Conservation (phyloP, 768 basidiomycete species). For the Phaffia tasmanica region DNA sequence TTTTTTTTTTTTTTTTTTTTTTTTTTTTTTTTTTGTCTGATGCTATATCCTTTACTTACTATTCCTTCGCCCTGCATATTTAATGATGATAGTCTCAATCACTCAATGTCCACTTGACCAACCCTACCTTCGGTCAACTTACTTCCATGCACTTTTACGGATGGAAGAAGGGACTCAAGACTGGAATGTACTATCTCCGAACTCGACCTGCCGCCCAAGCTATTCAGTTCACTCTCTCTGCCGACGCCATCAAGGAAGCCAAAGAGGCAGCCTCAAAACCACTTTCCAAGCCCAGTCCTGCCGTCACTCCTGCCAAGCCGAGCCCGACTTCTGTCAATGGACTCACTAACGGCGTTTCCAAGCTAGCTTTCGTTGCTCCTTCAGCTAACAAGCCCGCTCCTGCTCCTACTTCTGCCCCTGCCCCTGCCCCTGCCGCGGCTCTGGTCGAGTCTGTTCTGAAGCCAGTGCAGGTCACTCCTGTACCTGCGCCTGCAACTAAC, state of each 20-base stretch:
- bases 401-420: slow-evolving; percentile 7
- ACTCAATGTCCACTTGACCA: slow-evolving; percentile 81
- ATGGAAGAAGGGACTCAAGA: slow-evolving; percentile 99
- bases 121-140: slow-evolving; percentile 80
- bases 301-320: slow-evolving; percentile 8
- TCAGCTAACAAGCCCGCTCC: slow-evolving; percentile 19
- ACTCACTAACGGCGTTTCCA: slow-evolving; percentile 32
- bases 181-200: slow-evolving; percentile 89
- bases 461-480: slow-evolving; percentile 33
- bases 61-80: no score
- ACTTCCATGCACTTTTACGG: slow-evolving; percentile 98
- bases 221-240: slow-evolving; percentile 94
- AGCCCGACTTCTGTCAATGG: not conserved
- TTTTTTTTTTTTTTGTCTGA: not conserved
- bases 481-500: slow-evolving; percentile 27
- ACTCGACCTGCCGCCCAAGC: slow-evolving; percentile 90
- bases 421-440: slow-evolving; percentile 40
- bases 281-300: slow-evolving; percentile 6
- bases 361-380: slow-evolving; percentile 27
- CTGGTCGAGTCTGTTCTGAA: slow-evolving; percentile 36
- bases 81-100: slow-evolving; percentile 48
- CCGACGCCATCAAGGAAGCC: slow-evolving; percentile 50
- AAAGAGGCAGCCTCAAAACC: slow-evolving; percentile 42
- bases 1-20: not conserved
- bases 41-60: no score